Conservation (phyloP, 2,329 filamentous ascomycete genomes). For the Aspergillus pseudoterreus region DNA sequence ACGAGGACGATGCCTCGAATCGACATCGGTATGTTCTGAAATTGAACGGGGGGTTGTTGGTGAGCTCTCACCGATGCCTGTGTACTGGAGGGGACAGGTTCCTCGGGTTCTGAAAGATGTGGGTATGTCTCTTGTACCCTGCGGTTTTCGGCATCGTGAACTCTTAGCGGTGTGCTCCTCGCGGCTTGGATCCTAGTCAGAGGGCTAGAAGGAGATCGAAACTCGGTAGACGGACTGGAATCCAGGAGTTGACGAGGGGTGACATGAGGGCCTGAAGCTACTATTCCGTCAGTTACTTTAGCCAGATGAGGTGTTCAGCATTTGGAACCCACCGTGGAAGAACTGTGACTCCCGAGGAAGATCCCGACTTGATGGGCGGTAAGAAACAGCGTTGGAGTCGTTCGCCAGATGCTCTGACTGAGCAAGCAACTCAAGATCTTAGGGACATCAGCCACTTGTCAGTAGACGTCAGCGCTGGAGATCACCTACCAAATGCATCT, state of each 20-base stretch:
- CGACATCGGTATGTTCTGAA: conserved; percentile 26
- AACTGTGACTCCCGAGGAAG: conserved; percentile 17
- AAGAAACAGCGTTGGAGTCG: conserved; percentile 1
- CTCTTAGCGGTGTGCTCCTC: conserved; percentile 4
- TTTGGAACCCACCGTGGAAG: conserved; percentile 25
- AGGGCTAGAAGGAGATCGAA: conserved; percentile 29
- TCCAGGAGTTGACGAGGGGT: conserved; percentile 19
- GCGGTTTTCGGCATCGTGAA: background rate
- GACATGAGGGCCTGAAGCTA: conserved; percentile 15
- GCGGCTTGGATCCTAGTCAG: conserved; percentile 21
- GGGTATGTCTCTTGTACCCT: background rate
- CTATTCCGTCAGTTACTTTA: background rate
- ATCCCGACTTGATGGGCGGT: background rate
- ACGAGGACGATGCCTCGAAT: conserved; percentile 61
- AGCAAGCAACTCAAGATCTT: conserved; percentile 38
- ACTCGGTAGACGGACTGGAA: conserved; percentile 27
- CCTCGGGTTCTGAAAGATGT: background rate
- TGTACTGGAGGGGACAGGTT: background rate
- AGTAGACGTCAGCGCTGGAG: background rate
- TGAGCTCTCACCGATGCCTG: background rate
- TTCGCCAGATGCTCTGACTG: conserved; percentile 21
- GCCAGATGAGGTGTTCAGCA: background rate
- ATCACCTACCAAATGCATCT: conserved; percentile 48
- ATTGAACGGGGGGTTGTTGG: conserved; percentile 6
- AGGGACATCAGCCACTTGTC: background rate